phyloP scores from a whole-genome alignment of 257 asterid species.

The Petunia axillaris region DNA sequence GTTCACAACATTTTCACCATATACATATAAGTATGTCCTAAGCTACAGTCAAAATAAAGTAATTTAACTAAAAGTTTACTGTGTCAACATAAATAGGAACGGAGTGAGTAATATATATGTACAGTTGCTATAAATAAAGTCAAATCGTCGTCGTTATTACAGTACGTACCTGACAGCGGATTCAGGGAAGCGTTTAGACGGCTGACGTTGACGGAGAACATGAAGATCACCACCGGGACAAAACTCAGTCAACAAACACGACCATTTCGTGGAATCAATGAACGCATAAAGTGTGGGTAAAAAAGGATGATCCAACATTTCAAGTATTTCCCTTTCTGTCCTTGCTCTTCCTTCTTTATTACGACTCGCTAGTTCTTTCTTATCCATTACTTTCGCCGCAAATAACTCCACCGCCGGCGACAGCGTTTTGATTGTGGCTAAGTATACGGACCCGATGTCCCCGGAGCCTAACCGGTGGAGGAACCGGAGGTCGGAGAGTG shows the following conservation, averaged over 20 bases:
- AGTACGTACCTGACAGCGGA: constrained; percentile 80
- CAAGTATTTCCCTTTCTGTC: constrained; percentile 83
- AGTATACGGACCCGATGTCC: constrained; percentile 89
- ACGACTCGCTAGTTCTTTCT: constrained; percentile 74
- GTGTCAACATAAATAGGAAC: too few relatives aligned
- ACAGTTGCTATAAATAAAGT: too few relatives aligned
- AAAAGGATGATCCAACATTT: constrained; percentile 90
- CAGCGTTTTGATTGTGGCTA: constrained; percentile 72
- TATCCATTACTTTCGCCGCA: constrained; percentile 95
- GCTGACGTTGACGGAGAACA: constrained; percentile 96
- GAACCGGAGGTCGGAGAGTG: constrained; percentile 84
- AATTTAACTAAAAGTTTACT: too few relatives aligned
- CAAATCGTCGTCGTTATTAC: not conserved
- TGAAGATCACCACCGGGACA: constrained; percentile 99
- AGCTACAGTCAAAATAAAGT: too few relatives aligned
- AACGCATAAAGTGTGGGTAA: constrained; percentile 82
- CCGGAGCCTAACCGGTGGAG: constrained; percentile 93
- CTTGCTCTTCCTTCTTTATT: constrained; percentile 89
- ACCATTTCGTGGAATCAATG: constrained; percentile 85
- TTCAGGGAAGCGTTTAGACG: constrained; percentile 80
- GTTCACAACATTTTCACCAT: too few relatives aligned
- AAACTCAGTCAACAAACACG: constrained; percentile 84
- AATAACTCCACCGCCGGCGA: constrained; percentile 46
- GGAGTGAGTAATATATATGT: too few relatives aligned
- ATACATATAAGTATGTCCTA: too few relatives aligned